Conservation (phyloP, 2,329 filamentous ascomycete species). For the Cercospora janseana region DNA sequence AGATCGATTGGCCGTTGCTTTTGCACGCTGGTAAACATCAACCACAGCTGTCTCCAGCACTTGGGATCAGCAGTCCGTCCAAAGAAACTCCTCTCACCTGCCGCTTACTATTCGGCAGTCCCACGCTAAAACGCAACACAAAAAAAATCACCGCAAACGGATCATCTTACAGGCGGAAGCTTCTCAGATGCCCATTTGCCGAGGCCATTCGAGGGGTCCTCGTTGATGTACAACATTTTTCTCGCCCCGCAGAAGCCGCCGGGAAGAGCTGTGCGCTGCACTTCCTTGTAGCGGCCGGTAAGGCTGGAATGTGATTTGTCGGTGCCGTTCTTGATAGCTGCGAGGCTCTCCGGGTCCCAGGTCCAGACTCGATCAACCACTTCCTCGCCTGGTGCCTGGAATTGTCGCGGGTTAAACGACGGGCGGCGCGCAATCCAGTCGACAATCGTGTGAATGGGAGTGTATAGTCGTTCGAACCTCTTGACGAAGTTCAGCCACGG, state of each 20-base stretch:
- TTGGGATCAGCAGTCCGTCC: conserved; percentile 11
- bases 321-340: conserved; percentile 19
- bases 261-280: conserved; percentile 20
- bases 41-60: conserved; percentile 15
- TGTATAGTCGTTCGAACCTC: conserved; percentile 65
- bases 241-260: conserved; percentile 26
- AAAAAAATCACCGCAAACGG: conserved; percentile 1
- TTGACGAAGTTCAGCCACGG: conserved; percentile 59
- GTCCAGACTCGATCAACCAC: conserved; percentile 56
- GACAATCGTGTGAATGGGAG: conserved; percentile 57
- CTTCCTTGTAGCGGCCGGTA: conserved; percentile 17
- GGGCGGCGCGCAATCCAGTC: conserved; percentile 58
- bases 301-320: conserved; percentile 4
- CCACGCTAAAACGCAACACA: conserved; percentile 13
- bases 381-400: conserved; percentile 57
- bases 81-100: background rate
- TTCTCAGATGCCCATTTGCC: conserved; percentile 21
- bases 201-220: conserved; percentile 18
- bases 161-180: background rate
- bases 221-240: conserved; percentile 25
- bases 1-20: background rate
- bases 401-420: conserved; percentile 59
- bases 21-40: conserved; percentile 2
- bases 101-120: background rate
- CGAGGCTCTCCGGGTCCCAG: conserved; percentile 38